Percentiles rank a stretch among this genome's conserved stretches.
Conservation (phyloP, 1,284 basidiomycete species). For the Hypsizygus ulmarius region DNA sequence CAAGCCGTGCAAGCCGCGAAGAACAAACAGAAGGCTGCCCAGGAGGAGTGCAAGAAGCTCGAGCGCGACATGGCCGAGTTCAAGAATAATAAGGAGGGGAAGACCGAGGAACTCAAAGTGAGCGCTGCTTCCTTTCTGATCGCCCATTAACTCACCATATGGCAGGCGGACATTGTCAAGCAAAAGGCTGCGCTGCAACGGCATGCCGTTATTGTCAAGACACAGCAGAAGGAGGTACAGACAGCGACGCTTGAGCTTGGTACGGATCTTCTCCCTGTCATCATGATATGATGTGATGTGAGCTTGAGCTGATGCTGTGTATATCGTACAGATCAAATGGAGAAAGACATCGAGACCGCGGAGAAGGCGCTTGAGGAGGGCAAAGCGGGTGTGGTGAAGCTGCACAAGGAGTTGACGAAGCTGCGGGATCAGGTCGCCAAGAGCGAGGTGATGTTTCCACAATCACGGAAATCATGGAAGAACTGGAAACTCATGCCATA, state of each 20-base stretch:
- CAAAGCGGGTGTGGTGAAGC: conserved; percentile 52
- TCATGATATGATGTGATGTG: not conserved
- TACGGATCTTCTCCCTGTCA: conserved; percentile 32
- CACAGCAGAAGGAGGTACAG: conserved; percentile 86
- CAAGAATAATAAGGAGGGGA: conserved; percentile 97
- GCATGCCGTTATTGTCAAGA: conserved; percentile 80
- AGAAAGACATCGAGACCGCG: conserved; percentile 71
- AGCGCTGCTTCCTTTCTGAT: conserved; percentile 12
- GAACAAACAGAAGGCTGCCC: conserved; percentile 74
- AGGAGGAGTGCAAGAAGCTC: conserved; percentile 80
- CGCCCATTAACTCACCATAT: not conserved
- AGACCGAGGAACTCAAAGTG: conserved; percentile 92
- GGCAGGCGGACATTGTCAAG: conserved; percentile 71
- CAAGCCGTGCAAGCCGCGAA: conserved; percentile 65
- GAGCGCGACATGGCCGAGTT: conserved; percentile 98
- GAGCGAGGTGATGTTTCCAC: conserved; percentile 49
- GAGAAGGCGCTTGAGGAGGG: conserved; percentile 63
- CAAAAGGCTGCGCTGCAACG: conserved; percentile 84
- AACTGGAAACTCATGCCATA: not conserved
- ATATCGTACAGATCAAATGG: conserved; percentile 75
- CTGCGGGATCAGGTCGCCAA: conserved; percentile 53
- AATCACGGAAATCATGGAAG: too few species aligned
- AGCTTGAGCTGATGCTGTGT: conserved; percentile 5
- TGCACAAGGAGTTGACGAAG: conserved; percentile 64
- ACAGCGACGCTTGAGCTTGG: conserved; percentile 85